phyloP scores from a whole-genome alignment of 2,329 filamentous ascomycete genomes.

The Magnaporthiopsis rhizophila region DNA sequence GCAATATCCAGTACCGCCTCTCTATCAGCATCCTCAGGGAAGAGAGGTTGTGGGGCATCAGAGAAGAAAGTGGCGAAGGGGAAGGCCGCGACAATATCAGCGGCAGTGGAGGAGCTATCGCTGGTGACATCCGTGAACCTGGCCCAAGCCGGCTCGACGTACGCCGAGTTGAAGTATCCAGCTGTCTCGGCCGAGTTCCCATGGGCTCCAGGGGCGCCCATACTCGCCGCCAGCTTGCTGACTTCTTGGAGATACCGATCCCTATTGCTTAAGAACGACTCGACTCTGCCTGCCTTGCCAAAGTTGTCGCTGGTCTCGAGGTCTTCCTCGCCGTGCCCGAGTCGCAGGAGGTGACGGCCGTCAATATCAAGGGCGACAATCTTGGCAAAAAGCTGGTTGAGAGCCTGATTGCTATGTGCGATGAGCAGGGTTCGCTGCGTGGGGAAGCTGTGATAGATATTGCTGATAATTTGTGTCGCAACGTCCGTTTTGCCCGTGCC shows the following conservation, averaged over 20 bases:
- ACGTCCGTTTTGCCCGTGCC: constrained; percentile 99
- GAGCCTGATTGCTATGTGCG: constrained; percentile 93
- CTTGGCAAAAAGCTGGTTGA: constrained; percentile 97
- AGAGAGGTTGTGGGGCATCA: constrained; percentile 78
- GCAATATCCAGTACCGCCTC: constrained; percentile 67
- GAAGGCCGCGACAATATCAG: constrained; percentile 65
- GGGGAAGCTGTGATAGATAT: constrained; percentile 97
- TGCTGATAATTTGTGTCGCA: constrained; percentile 96
- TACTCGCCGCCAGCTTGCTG: constrained; percentile 72
- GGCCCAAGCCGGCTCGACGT: constrained; percentile 80
- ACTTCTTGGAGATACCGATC: constrained; percentile 74
- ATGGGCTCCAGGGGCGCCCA: constrained; percentile 87
- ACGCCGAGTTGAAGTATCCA: constrained; percentile 91
- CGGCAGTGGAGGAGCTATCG: constrained; percentile 44
- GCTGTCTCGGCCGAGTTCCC: constrained; percentile 94
- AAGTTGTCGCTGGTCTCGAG: constrained; percentile 79
- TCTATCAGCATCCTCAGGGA: constrained; percentile 57
- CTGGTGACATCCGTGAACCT: constrained; percentile 66
- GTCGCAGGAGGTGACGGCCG: constrained; percentile 80
- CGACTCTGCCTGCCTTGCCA: constrained; percentile 89
- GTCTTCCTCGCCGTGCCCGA: constrained; percentile 94
- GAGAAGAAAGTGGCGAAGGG: constrained; percentile 86
- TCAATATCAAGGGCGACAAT: constrained; percentile 96
- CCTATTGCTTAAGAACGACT: constrained; percentile 88
- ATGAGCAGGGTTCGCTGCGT: constrained; percentile 84